Percentiles rank a stretch among this genome's conserved stretches.
These are phyloP conservation scores for Chondrus crispus DNA, from an alignment of 23 red algal species.

Conservation along the genomic window DNA sequence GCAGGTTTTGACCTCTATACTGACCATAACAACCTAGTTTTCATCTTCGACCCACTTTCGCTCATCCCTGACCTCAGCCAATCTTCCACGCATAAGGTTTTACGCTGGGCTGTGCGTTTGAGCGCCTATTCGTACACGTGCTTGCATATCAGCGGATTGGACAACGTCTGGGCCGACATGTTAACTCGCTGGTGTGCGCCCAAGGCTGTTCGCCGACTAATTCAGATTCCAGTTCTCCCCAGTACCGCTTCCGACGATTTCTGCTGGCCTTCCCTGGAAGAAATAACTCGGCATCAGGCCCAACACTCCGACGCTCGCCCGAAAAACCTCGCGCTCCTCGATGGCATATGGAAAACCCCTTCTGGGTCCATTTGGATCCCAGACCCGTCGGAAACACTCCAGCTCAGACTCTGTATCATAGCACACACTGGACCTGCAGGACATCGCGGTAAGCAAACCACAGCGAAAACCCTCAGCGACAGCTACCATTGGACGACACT, in stretches of 20 bases:
- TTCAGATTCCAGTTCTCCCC: not conserved
- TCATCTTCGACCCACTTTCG: not conserved
- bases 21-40: not conserved
- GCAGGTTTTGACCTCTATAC: not conserved
- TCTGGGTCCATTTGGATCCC: not conserved
- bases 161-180: slow-evolving; percentile 1
- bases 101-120: not conserved
- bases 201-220: not conserved
- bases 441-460: not conserved
- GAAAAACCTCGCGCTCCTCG: too few relatives aligned
- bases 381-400: not conserved
- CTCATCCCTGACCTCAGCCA: not conserved
- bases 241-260: not conserved
- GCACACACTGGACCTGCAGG: not conserved
- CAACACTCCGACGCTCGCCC: too few relatives aligned
- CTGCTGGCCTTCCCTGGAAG: not conserved
- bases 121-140: not conserved
- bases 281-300: too few relatives aligned
- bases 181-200: not conserved
- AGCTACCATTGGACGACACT: not conserved
- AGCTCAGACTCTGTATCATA: not conserved
- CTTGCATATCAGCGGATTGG: not conserved
- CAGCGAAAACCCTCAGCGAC: not conserved
- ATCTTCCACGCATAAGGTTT: not conserved
- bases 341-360: not conserved